Evolutionary conservation across 768 basidiomycete genomes (phyloP), one percentile per base, ranked within the genome.

Genomic region (Butyriboletus loyo): DNA sequence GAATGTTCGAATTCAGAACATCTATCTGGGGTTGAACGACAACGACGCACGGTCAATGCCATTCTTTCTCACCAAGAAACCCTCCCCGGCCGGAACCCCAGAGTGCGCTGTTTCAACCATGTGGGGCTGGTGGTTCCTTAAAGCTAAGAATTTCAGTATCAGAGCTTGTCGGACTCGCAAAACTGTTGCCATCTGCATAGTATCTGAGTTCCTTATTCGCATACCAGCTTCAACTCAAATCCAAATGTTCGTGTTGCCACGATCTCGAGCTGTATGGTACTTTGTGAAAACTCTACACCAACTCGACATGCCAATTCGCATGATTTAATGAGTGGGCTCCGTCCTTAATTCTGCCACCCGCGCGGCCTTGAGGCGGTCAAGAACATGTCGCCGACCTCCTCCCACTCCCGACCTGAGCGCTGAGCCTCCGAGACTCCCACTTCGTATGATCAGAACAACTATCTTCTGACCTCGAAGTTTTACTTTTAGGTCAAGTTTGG

Each of bases 1-100:
- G 17, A 32, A 45, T n/a, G 27, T 32, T 49, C 38, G 53, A 36
- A 43, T 59, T 49, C 44, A 63, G 42, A 37, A 51, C 44, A 42
- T 54, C 54, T 53, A 42, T 46, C 27, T 32, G 49, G 36, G 31
- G 34, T 53, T 49, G 50, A 53, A 54, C 43, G 55, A 51, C 53
- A 45, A 42, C 40, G 37, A 73, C 75, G 66, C 58, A 75, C 73
- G 68, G 54, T 75, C 66, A 31, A 57, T 53, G 47, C 59, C 69
- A 56, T 67, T 66, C 61, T 66, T 74, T 54, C 57, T 66, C 53
- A 72, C 69, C 43, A 66, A 32, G 45, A 65, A 59, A 43, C 39
- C 40, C 22, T 56, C 56, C 43, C 41, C 53, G 47, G 25, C 40
- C 5, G 40, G 21, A 1, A 50, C 48, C 30, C 38, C 52, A 11